Evolutionary conservation across 1,284 basidiomycete species (phyloP).

Genomic region (Rhodotorula sp.): DNA sequence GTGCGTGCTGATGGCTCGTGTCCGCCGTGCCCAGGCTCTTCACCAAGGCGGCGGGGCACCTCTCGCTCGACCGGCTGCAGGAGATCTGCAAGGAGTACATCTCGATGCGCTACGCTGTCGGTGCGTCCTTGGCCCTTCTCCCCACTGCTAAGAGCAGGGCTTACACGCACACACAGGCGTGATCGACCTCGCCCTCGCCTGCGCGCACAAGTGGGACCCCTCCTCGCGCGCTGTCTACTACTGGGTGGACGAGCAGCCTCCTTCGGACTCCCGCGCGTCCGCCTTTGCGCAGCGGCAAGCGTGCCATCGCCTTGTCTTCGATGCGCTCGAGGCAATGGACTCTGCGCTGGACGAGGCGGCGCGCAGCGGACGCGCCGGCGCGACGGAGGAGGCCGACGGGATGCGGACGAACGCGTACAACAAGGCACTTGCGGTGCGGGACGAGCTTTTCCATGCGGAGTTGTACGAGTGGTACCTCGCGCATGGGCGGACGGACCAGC

Average conservation of each 20-base stretch:
- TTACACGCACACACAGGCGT: slow-evolving; percentile 60
- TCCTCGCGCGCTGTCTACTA: slow-evolving; percentile 75
- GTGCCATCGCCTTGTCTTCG: slow-evolving; percentile 81
- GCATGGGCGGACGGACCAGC: slow-evolving; percentile 76
- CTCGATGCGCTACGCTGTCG: slow-evolving; percentile 76
- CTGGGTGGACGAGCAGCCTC: slow-evolving; percentile 68
- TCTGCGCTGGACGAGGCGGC: slow-evolving; percentile 53
- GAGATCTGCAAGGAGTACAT: slow-evolving; percentile 86
- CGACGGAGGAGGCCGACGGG: slow-evolving; percentile 62
- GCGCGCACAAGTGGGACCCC: slow-evolving; percentile 77
- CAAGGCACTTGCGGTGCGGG: slow-evolving; percentile 77
- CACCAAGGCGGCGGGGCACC: slow-evolving; percentile 77
- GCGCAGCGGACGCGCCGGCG: slow-evolving; percentile 43
- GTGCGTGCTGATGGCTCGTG: background rate
- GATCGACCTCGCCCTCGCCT: slow-evolving; percentile 80
- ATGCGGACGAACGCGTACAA: slow-evolving; percentile 74
- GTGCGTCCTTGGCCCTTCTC: slow-evolving; percentile 52
- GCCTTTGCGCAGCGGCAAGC: slow-evolving; percentile 65
- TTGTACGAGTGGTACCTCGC: slow-evolving; percentile 92
- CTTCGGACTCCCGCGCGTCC: slow-evolving; percentile 63
- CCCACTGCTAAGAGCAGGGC: background rate
- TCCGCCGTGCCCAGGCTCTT: slow-evolving; percentile 64
- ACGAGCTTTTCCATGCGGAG: slow-evolving; percentile 91
- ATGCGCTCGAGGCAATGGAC: slow-evolving; percentile 79
- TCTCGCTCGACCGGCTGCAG: slow-evolving; percentile 79